phyloP scores from a whole-genome alignment of 169 alveolate genomes.

The Plasmodium adleri region DNA sequence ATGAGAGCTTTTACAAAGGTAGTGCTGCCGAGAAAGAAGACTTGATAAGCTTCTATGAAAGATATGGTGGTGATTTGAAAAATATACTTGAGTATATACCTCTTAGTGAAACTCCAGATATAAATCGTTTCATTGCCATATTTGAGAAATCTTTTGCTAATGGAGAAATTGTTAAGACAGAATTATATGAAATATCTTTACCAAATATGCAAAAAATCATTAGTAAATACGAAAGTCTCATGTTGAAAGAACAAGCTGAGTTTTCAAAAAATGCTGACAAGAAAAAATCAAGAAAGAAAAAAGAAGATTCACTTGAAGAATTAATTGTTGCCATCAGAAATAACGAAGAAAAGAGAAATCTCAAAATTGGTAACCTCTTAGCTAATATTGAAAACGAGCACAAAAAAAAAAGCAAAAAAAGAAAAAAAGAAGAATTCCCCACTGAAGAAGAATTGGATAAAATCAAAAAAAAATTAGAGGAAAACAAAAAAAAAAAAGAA shows the following conservation, averaged over 20 bases:
- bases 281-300: constrained; percentile 11
- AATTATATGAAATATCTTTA: constrained; percentile 21
- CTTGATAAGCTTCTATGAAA: constrained; percentile 82
- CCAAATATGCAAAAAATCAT: constrained; percentile 33
- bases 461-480: constrained; percentile 53
- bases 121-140: constrained; percentile 77
- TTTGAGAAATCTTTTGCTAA: constrained; percentile 65
- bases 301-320: constrained; percentile 35
- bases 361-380: constrained; percentile 23
- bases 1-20: constrained; percentile 78
- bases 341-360: constrained; percentile 61
- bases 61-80: constrained; percentile 80
- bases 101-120: constrained; percentile 79
- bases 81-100: constrained; percentile 81
- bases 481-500: constrained; percentile 26
- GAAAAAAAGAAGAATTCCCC: constrained; percentile 42
- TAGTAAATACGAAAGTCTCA: not conserved
- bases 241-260: not conserved
- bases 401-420: constrained; percentile 34
- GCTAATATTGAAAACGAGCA: constrained; percentile 35
- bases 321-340: constrained; percentile 56
- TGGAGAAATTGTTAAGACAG: constrained; percentile 39
- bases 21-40: constrained; percentile 85
- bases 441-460: constrained; percentile 56
- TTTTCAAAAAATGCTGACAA: constrained; percentile 12